phyloP scores from a whole-genome alignment of 1,139 yeast genomes.

The Lodderomyces theae region DNA sequence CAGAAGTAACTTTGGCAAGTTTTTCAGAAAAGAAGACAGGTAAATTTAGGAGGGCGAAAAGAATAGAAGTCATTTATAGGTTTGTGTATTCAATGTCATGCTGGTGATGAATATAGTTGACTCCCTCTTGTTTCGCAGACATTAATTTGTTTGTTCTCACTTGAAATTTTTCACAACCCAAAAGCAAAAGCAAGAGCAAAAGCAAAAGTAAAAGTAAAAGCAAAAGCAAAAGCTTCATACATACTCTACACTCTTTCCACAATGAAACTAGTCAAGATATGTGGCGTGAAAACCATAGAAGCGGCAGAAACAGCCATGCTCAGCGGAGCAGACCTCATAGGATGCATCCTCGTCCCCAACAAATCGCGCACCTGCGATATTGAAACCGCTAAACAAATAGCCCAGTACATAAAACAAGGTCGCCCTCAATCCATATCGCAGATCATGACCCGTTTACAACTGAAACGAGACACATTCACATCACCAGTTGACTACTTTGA shows the following conservation, averaged over 20 bases:
- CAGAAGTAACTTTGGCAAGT: constrained; percentile 50
- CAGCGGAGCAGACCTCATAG: constrained; percentile 72
- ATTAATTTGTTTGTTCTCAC: too few relatives aligned
- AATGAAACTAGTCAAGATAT: constrained; percentile 57
- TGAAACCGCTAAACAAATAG: constrained; percentile 53
- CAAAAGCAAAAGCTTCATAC: too few relatives aligned
- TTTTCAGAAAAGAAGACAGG: constrained; percentile 48
- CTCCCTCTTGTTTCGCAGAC: too few relatives aligned
- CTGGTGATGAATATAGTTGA: too few relatives aligned
- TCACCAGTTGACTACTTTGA: constrained; percentile 34
- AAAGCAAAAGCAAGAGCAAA: too few relatives aligned
- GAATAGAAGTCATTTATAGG: too few relatives aligned
- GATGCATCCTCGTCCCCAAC: constrained; percentile 83
- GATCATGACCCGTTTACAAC: constrained; percentile 15
- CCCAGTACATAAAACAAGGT: constrained; percentile 28
- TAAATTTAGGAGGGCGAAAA: constrained; percentile 8
- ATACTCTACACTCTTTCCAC: neutral
- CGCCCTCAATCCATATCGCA: constrained; percentile 2
- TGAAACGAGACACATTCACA: neutral
- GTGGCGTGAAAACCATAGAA: constrained; percentile 70
- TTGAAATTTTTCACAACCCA: too few relatives aligned
- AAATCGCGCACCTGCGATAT: constrained; percentile 67
- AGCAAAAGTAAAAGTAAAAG: too few relatives aligned
- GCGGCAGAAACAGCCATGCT: constrained; percentile 71
- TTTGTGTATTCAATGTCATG: too few relatives aligned